phyloP scores from a whole-genome alignment of 2,329 filamentous ascomycete genomes.

The Colletotrichum gloeosporioides region DNA sequence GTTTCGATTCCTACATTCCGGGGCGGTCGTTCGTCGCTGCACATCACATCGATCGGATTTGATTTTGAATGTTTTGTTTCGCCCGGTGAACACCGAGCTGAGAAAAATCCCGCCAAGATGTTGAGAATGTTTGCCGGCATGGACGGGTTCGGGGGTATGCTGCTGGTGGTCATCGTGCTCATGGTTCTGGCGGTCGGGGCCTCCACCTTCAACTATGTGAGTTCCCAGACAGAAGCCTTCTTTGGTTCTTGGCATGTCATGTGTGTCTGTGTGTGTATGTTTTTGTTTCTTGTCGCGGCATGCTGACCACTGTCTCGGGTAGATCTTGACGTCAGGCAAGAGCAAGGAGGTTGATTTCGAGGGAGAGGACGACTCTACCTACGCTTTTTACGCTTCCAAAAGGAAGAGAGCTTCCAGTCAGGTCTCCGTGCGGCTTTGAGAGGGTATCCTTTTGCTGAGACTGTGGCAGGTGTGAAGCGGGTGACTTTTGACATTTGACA shows the following conservation, averaged over 20 bases:
- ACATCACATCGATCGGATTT: not conserved
- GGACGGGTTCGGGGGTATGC: slow-evolving; percentile 1
- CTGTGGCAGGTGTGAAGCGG: slow-evolving; percentile 11
- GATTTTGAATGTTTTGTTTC: not conserved
- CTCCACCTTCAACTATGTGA: slow-evolving; percentile 22
- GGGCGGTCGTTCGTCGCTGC: not conserved
- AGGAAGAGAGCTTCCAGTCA: slow-evolving; percentile 20
- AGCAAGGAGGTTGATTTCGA: slow-evolving; percentile 10
- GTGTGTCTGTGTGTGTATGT: not conserved
- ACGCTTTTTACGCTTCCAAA: slow-evolving; percentile 21
- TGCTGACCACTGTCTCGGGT: not conserved
- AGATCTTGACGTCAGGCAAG: slow-evolving; percentile 18
- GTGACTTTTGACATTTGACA: slow-evolving; percentile 18
- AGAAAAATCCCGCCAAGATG: slow-evolving; percentile 1
- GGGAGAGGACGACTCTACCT: slow-evolving; percentile 20
- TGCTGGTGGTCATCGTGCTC: slow-evolving; percentile 15
- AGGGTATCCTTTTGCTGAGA: not conserved
- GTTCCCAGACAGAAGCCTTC: not conserved
- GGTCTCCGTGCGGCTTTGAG: not conserved
- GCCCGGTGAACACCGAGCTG: not conserved
- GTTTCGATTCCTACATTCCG: not conserved
- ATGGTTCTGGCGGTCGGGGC: slow-evolving; percentile 15
- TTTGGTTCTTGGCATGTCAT: not conserved
- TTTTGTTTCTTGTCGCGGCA: not conserved
- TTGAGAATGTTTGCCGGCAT: slow-evolving; percentile 18